Evolutionary conservation across 1,284 basidiomycete genomes (phyloP).

Genomic region (Cystobasidium slooffiae): DNA sequence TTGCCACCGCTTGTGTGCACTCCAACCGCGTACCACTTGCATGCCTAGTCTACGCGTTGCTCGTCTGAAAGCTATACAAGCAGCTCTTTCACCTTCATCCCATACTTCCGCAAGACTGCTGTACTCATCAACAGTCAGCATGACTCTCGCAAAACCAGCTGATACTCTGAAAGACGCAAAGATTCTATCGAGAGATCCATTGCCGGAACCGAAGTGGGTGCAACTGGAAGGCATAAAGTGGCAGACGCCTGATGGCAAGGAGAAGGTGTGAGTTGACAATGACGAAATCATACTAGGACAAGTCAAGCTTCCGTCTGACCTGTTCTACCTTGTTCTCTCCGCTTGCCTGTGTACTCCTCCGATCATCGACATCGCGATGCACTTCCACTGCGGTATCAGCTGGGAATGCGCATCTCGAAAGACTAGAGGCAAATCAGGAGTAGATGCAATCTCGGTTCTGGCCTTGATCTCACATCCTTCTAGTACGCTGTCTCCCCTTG

Average conservation of each 20-base stretch:
- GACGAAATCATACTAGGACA: background rate
- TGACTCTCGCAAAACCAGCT: conserved; percentile 39
- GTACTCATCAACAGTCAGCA: conserved; percentile 13
- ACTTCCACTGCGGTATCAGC: background rate
- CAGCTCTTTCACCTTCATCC: background rate
- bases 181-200: conserved; percentile 20
- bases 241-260: conserved; percentile 40
- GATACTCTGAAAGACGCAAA: conserved; percentile 37
- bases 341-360: background rate
- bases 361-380: background rate
- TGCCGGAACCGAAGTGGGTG: conserved; percentile 40
- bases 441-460: conserved; percentile 74
- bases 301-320: background rate
- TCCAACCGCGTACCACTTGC: background rate
- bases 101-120: background rate
- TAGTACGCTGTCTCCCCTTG: background rate
- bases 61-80: conserved; percentile 11
- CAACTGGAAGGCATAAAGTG: conserved; percentile 42
- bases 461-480: conserved; percentile 64
- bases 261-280: conserved; percentile 23
- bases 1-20: background rate
- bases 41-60: background rate
- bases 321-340: background rate
- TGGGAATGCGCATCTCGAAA: conserved; percentile 41
- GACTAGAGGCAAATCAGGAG: conserved; percentile 36